Evolutionary conservation across 1,284 basidiomycete species (phyloP), one percentile per base, ranked within the genome.

Genomic region (Mixia osmundae): DNA sequence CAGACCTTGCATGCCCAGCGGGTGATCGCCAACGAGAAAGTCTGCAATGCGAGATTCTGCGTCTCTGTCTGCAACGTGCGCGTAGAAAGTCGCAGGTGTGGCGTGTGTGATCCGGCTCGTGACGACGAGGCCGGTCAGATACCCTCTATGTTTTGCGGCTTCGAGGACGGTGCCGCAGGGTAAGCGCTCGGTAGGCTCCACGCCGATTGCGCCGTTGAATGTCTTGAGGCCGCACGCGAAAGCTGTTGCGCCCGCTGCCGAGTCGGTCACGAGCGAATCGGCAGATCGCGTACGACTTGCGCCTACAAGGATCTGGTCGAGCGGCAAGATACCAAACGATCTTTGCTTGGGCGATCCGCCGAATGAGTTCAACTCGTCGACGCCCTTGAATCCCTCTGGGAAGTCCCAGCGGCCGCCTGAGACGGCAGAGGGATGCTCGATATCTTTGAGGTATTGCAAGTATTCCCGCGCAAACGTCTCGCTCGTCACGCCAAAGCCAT

Each of bases 131-230:
- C 56, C 56, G 16, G 56, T 58, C 3, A 50, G 18, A 30, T 51
- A 50, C 1, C 55, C 55, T 28, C 52, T 50, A 11, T 48, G 48
- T 25, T 55, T 52, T 1, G 56, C 55, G 5, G 56, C 54, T 40
- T 58, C 56, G 22, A 58, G 52, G n/a, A 58, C 44, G 4, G 56
- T 58, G 5, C 55, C 56, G 36, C 54, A 54, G 0, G 56, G 47
- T 23, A 45, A 39, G 23, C 43, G 43, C 11, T 45, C 41, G 3
- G 42, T 34, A 14, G 51, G 50, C 12, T 51, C 50, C 10, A 56
- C 50, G 3, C 47, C 53, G 38, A 58, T 57, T 1, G 50, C 56
- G 15, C 56, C 56, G 41, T 58, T 58, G 43, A 53, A 57, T 25
- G 52, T 55, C 39, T 57, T 56, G 23, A 48, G 28, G 3, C 40